These are phyloP conservation scores for Lepidium campestre DNA, from an alignment of 441 rosid species.

Conservation along the genomic window DNA sequence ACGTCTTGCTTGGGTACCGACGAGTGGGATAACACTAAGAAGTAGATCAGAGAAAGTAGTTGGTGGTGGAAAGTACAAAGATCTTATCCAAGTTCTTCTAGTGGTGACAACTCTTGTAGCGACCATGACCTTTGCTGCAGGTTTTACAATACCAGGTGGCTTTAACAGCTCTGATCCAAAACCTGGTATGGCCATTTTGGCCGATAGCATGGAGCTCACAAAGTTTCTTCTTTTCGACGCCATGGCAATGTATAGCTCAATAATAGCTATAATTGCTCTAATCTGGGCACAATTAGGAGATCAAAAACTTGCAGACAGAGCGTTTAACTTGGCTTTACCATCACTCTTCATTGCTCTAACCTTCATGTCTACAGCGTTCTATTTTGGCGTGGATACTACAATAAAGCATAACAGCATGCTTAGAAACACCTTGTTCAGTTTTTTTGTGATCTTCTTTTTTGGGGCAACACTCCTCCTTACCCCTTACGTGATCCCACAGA, in stretches of 20 bases:
- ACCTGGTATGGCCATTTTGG: background rate
- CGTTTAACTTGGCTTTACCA: background rate
- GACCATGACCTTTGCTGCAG: background rate
- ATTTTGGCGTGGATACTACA: background rate
- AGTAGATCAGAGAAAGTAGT: background rate
- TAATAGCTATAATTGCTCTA: constrained; percentile 3
- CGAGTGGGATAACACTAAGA: too few species aligned
- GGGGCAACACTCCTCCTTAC: background rate
- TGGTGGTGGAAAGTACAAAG: background rate
- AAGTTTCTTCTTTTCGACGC: background rate
- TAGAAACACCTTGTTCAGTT: too few species aligned
- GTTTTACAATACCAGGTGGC: constrained; percentile 14
- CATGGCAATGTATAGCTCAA: background rate
- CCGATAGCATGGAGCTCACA: background rate
- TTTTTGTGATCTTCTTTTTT: background rate
- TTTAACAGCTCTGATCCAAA: background rate
- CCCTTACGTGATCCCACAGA: background rate
- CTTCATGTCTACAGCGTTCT: background rate
- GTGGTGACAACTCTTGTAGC: constrained; percentile 17
- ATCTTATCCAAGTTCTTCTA: background rate
- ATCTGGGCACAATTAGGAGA: constrained; percentile 13
- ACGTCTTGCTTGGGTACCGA: too few species aligned
- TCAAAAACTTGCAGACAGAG: background rate
- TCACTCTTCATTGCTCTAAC: background rate
- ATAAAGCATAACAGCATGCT: too few species aligned